These are phyloP conservation scores for Pseudovirgaria hyperparasitica DNA, from an alignment of 2,329 filamentous ascomycete species.

Conservation along the genomic window DNA sequence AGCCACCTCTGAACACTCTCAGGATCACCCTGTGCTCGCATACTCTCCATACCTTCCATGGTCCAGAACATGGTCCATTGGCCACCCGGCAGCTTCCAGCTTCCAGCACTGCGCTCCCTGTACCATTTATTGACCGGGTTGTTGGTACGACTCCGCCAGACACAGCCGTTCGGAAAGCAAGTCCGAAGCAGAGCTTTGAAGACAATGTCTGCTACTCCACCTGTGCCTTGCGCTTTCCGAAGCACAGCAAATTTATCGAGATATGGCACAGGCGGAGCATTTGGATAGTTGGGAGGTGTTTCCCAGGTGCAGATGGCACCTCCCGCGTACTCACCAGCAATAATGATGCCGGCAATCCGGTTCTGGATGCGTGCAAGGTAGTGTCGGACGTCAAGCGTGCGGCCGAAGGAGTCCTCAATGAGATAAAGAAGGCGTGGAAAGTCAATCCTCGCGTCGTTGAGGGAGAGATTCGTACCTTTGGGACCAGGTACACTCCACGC, in stretches of 20 bases:
- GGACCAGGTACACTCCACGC: constrained; percentile 57
- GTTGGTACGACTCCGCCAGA: constrained; percentile 79
- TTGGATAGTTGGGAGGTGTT: constrained; percentile 42
- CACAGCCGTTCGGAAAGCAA: constrained; percentile 79
- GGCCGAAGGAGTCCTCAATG: constrained; percentile 86
- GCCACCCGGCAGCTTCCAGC: constrained; percentile 65
- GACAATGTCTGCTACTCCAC: constrained; percentile 87
- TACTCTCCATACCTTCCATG: constrained; percentile 43
- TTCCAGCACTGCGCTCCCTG: constrained; percentile 78
- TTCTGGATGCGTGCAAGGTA: constrained; percentile 72
- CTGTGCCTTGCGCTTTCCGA: constrained; percentile 74
- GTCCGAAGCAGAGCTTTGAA: constrained; percentile 90
- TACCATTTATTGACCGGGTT: constrained; percentile 99
- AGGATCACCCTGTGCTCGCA: constrained; percentile 36
- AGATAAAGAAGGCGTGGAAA: constrained; percentile 69
- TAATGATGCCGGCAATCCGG: constrained; percentile 79
- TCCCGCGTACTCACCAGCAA: constrained; percentile 93
- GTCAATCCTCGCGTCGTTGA: constrained; percentile 67
- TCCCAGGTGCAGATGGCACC: constrained; percentile 95
- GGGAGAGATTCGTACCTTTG: constrained; percentile 47
- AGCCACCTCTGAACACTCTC: constrained; percentile 25
- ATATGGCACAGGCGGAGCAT: constrained; percentile 57
- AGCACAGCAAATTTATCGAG: constrained; percentile 95
- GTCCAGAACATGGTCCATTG: constrained; percentile 99
- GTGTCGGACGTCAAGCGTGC: constrained; percentile 69